These are phyloP conservation scores for Lachnellula hyalina DNA, from an alignment of 2,329 filamentous ascomycete species.

Conservation along the genomic window DNA sequence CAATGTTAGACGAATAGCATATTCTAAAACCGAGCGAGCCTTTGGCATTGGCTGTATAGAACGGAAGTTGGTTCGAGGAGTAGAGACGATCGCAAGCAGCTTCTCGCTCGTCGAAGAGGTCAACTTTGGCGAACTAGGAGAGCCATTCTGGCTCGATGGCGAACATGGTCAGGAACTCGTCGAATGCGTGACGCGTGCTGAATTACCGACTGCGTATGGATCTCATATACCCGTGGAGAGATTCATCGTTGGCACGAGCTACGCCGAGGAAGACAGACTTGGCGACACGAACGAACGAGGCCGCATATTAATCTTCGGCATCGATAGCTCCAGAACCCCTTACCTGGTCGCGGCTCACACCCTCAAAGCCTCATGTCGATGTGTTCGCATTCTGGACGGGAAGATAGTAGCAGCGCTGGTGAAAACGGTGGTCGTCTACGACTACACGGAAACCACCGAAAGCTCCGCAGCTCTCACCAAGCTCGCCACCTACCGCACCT, in stretches of 20 bases:
- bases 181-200: slow-evolving; percentile 75
- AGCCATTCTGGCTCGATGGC: slow-evolving; percentile 58
- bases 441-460: slow-evolving; percentile 51
- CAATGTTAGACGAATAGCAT: slow-evolving; percentile 81
- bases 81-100: slow-evolving; percentile 72
- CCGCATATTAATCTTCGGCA: slow-evolving; percentile 77
- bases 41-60: slow-evolving; percentile 86
- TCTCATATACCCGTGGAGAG: slow-evolving; percentile 59
- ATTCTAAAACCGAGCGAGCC: slow-evolving; percentile 70
- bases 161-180: slow-evolving; percentile 62
- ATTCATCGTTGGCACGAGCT: slow-evolving; percentile 89
- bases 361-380: slow-evolving; percentile 76
- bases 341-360: slow-evolving; percentile 65
- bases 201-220: slow-evolving; percentile 57
- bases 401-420: slow-evolving; percentile 82
- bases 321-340: slow-evolving; percentile 68
- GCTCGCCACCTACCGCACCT: slow-evolving; percentile 70
- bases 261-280: slow-evolving; percentile 51
- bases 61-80: slow-evolving; percentile 62
- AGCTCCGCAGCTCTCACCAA: slow-evolving; percentile 58
- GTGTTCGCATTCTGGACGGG: slow-evolving; percentile 67
- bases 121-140: slow-evolving; percentile 70
- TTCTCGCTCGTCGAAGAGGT: slow-evolving; percentile 90
- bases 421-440: slow-evolving; percentile 69
- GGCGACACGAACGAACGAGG: slow-evolving; percentile 55